Conservation (phyloP, 2,329 filamentous ascomycete species). For the Chaetomium sp. region DNA sequence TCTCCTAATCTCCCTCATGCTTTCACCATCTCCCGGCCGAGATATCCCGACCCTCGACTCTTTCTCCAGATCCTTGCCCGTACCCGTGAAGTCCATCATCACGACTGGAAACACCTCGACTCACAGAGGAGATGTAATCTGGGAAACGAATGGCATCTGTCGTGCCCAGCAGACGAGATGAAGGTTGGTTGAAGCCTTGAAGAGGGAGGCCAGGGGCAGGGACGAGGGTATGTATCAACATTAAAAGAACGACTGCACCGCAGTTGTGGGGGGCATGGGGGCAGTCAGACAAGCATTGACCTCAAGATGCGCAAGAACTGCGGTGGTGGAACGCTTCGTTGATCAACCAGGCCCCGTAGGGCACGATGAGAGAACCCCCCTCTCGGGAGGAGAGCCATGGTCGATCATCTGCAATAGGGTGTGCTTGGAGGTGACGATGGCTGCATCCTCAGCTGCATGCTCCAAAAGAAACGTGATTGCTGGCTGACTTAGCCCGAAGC, state of each 20-base stretch:
- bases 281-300: slow-evolving; percentile 28
- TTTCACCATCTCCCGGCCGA: not conserved
- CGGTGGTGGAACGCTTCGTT: slow-evolving; percentile 20
- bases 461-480: slow-evolving; percentile 12
- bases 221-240: slow-evolving; percentile 17
- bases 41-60: slow-evolving; percentile 27
- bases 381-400: slow-evolving; percentile 2
- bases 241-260: slow-evolving; percentile 24
- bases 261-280: slow-evolving; percentile 14
- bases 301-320: slow-evolving; percentile 24
- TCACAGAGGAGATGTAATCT: slow-evolving; percentile 22
- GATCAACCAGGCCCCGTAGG: slow-evolving; percentile 17
- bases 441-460: not conserved
- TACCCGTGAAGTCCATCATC: slow-evolving; percentile 20
- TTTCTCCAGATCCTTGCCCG: slow-evolving; percentile 27
- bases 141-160: slow-evolving; percentile 29
- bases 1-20: slow-evolving; percentile 10
- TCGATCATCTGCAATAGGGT: slow-evolving; percentile 22
- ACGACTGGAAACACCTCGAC: slow-evolving; percentile 23
- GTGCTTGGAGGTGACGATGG: not conserved
- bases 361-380: slow-evolving; percentile 11
- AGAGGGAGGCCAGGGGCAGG: slow-evolving; percentile 15
- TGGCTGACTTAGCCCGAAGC: slow-evolving; percentile 2
- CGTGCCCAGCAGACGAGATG: slow-evolving; percentile 38
- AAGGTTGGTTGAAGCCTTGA: slow-evolving; percentile 18